These are phyloP conservation scores for Coprinopsis marcescibilis DNA, from an alignment of 768 basidiomycete species.

Conservation along the genomic window DNA sequence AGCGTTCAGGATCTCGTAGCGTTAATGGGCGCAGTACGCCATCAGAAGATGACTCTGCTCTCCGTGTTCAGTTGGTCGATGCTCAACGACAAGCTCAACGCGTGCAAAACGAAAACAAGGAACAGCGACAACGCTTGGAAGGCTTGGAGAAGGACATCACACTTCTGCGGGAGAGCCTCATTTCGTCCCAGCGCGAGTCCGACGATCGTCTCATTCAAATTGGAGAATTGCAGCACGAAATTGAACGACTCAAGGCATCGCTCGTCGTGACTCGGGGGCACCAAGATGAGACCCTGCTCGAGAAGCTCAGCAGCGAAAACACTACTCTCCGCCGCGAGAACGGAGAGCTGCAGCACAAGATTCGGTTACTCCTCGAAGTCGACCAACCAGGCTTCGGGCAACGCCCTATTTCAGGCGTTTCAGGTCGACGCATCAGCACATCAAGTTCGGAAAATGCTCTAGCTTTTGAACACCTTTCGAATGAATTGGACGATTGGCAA, in stretches of 20 bases:
- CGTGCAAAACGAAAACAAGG: constrained; percentile 68
- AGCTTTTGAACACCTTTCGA: constrained; percentile 72
- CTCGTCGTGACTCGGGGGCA: constrained; percentile 71
- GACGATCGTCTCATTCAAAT: constrained; percentile 72
- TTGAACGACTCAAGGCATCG: constrained; percentile 69
- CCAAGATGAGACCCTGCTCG: constrained; percentile 69
- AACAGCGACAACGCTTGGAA: constrained; percentile 68
- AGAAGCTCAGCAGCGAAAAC: constrained; percentile 82
- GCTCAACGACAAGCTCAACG: constrained; percentile 72
- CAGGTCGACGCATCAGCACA: constrained; percentile 58
- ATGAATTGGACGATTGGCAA: constrained; percentile 83
- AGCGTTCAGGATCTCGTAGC: constrained; percentile 51
- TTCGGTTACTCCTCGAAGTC: constrained; percentile 81
- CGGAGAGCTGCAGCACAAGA: constrained; percentile 87
- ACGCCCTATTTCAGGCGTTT: constrained; percentile 54
- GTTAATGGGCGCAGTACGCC: constrained; percentile 78
- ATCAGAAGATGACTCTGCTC: constrained; percentile 67
- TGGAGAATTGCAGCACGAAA: constrained; percentile 75
- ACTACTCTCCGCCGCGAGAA: constrained; percentile 75
- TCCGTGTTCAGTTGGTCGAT: constrained; percentile 70
- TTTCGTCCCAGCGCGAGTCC: constrained; percentile 70
- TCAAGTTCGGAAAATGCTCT: constrained; percentile 80
- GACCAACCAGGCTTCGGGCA: constrained; percentile 68
- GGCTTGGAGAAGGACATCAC: constrained; percentile 72
- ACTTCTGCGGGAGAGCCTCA: constrained; percentile 59